Conservation (phyloP, 2,329 filamentous ascomycete species). For the Claviceps paspali region DNA sequence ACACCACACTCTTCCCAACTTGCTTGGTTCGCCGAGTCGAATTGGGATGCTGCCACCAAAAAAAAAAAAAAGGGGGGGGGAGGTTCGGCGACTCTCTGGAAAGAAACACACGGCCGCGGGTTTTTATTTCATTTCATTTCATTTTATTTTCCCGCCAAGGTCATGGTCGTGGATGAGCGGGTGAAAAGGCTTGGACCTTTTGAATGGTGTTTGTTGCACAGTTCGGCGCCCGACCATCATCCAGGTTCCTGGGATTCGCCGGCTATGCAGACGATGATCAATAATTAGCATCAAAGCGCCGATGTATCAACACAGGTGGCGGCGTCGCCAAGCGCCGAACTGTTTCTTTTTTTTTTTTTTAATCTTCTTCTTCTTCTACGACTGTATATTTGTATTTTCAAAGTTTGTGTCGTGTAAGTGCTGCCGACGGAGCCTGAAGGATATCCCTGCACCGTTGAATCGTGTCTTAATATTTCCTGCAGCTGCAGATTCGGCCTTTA, state of each 20-base stretch:
- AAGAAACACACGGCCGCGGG: not conserved
- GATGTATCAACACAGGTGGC: not conserved
- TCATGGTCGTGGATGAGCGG: not conserved
- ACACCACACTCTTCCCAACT: not conserved
- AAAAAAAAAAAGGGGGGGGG: too few species aligned
- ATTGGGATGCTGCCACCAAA: not conserved
- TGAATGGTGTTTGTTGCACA: not conserved
- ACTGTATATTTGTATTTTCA: too few species aligned
- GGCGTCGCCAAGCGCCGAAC: not conserved
- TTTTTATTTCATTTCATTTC: too few species aligned
- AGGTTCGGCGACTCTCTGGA: not conserved
- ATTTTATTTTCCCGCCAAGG: not conserved
- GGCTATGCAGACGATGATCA: not conserved
- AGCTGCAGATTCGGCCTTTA: not conserved
- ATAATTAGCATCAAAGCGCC: not conserved
- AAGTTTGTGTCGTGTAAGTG: not conserved
- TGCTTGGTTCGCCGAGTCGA: not conserved
- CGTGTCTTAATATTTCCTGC: not conserved
- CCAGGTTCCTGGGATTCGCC: slow-evolving; percentile 5
- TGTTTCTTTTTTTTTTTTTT: not conserved
- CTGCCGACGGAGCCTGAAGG: not conserved
- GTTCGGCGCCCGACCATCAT: slow-evolving; percentile 2
- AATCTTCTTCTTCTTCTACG: not conserved
- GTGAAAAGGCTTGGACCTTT: too few species aligned
- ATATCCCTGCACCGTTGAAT: slow-evolving; percentile 4